A percentile compares a stretch with the other conserved stretches of the same genome.
These are phyloP conservation scores for Trichosanthes truncata DNA, from an alignment of 306 rosid genomes.

Conservation along the genomic window DNA sequence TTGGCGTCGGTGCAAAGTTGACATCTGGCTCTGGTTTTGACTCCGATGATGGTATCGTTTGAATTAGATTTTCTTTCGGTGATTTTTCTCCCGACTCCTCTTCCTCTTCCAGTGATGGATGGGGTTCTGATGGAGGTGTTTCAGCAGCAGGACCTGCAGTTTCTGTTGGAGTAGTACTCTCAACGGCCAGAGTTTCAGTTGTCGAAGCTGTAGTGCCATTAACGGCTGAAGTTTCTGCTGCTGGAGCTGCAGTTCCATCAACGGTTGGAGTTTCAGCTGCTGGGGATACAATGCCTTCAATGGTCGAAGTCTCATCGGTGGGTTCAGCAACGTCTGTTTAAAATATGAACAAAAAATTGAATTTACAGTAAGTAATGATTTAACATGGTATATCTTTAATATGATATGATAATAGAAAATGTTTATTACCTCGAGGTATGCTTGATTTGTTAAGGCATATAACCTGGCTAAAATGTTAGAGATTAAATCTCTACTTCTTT, in stretches of 20 bases:
- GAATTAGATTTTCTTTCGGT: not conserved
- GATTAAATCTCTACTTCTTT: too few species aligned
- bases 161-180: not conserved
- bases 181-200: not conserved
- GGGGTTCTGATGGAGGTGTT: not conserved
- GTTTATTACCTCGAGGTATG: too few species aligned
- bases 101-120: not conserved
- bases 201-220: not conserved
- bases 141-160: not conserved
- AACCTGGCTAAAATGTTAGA: too few species aligned
- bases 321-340: not conserved
- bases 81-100: not conserved
- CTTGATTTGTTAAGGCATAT: too few species aligned
- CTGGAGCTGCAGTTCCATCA: not conserved
- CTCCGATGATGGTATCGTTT: constrained; percentile 1
- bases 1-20: constrained; percentile 36
- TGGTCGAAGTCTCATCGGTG: not conserved
- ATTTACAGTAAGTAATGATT: not conserved
- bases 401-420: too few species aligned
- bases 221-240: not conserved
- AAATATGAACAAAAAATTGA: not conserved
- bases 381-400: too few species aligned
- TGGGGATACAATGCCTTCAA: not conserved
- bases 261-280: not conserved
- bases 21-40: constrained; percentile 26